Evolutionary conservation across 1,139 yeast species (phyloP).

Genomic region (Pichia cactophila): DNA sequence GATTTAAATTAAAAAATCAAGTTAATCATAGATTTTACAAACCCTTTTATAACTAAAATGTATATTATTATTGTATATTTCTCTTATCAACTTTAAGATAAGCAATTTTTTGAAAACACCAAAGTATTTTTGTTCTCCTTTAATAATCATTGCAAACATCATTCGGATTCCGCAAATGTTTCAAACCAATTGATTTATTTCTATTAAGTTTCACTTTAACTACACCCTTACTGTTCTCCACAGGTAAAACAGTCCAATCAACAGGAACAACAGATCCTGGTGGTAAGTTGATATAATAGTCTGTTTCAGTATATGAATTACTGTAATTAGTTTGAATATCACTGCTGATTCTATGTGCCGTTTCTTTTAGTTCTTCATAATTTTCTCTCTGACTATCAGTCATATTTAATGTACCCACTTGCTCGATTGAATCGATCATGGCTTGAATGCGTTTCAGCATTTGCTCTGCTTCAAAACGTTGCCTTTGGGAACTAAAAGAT

Average conservation of each 20-base stretch:
- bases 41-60: conserved; percentile 2
- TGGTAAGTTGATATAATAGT: conserved; percentile 4
- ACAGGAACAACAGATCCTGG: conserved; percentile 1
- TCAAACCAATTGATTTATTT: background rate
- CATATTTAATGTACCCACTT: conserved; percentile 1
- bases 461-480: background rate
- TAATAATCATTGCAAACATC: too few relatives aligned
- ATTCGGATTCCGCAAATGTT: background rate
- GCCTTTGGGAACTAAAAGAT: background rate
- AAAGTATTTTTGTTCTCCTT: too few relatives aligned
- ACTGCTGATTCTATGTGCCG: background rate
- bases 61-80: conserved; percentile 12
- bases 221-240: background rate
- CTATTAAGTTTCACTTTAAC: background rate
- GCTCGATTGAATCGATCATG: background rate
- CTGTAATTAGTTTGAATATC: background rate
- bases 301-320: background rate
- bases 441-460: background rate
- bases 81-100: background rate
- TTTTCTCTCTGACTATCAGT: background rate
- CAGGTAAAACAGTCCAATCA: conserved; percentile 10
- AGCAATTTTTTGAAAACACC: background rate
- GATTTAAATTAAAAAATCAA: background rate
- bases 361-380: background rate
- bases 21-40: background rate